Evolutionary conservation across 2,329 filamentous ascomycete genomes (phyloP), one percentile per base, ranked within the genome.

Genomic region (Fusarium sororula): DNA sequence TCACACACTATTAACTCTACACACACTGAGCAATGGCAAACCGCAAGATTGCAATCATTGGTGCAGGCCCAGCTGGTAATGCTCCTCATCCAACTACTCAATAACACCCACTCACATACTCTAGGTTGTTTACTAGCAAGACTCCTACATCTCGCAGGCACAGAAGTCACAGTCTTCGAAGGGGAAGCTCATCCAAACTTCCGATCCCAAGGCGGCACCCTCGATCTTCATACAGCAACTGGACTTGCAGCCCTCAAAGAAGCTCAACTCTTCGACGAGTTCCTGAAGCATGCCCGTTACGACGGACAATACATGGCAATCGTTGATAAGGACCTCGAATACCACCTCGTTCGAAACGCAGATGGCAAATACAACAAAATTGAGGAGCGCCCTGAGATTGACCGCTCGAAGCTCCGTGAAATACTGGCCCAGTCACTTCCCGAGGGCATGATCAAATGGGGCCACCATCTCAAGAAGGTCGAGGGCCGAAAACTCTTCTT

Each of bases 221-320:
- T 91, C 6, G 88, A 90, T 73, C 79, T 91, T 14, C 88, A 90
- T 70, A 84, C 84, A 1, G 71, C 80, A 7, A 86, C 85, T 3
- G 88, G 89, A 1, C 84, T 90, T 38, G 80, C 82, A 8, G 88
- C 88, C 1, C 76, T 90, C 54, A 84, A 84, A 59, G 84, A 87
- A 63, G 87, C 87, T 8, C 84, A 83, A 0, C 79, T 90, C 11
- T 87, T 82, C 78, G 83, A 86, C 2, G 81, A 85, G 38, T 90
- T 90, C 77, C 73, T 82, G n/a, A 81, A 84, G 68, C 70, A 85
- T 59, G 86, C 86, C 5, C 85, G 88, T 44, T 87, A 86, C 48
- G 87, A 90, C 68, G 84, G 85, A 63, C 87, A 90, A 62, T 85
- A 84, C 37, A 69, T 87, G 63, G 82, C 86, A 54, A 79, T 89